Evolutionary conservation across 2,329 filamentous ascomycete genomes (phyloP).

Genomic region (Sphaerulina musiva): DNA sequence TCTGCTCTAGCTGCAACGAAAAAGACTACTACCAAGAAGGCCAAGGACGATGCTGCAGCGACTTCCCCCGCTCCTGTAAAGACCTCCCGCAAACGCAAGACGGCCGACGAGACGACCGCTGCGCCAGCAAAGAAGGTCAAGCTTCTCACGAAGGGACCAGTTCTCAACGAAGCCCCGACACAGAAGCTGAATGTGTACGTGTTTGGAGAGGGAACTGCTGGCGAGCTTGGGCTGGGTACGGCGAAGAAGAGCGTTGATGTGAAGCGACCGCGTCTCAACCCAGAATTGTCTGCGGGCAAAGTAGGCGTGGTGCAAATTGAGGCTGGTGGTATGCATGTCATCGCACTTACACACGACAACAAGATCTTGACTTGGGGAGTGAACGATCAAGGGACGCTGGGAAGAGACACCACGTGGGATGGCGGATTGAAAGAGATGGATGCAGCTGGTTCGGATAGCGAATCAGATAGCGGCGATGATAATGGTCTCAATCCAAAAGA

Average conservation of each 20-base stretch:
- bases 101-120: conserved; percentile 23
- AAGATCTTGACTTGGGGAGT: conserved; percentile 81
- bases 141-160: conserved; percentile 26
- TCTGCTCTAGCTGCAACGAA: conserved; percentile 19
- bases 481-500: conserved; percentile 65
- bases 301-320: conserved; percentile 68
- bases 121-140: conserved; percentile 31
- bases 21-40: conserved; percentile 23
- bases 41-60: conserved; percentile 5
- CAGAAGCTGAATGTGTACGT: conserved; percentile 66
- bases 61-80: conserved; percentile 13
- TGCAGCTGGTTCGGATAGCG: conserved; percentile 51
- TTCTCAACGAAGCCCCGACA: conserved; percentile 60
- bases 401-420: conserved; percentile 64
- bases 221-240: conserved; percentile 71
- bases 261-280: conserved; percentile 66
- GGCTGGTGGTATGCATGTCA: conserved; percentile 74
- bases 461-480: conserved; percentile 50
- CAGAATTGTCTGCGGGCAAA: conserved; percentile 49
- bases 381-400: conserved; percentile 76
- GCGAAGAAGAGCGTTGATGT: conserved; percentile 63
- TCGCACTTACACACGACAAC: conserved; percentile 71
- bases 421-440: conserved; percentile 53
- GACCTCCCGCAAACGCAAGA: conserved; percentile 27
- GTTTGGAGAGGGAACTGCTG: conserved; percentile 72